Conservation (phyloP, 2,329 filamentous ascomycete genomes). For the Alternaria dauci region DNA sequence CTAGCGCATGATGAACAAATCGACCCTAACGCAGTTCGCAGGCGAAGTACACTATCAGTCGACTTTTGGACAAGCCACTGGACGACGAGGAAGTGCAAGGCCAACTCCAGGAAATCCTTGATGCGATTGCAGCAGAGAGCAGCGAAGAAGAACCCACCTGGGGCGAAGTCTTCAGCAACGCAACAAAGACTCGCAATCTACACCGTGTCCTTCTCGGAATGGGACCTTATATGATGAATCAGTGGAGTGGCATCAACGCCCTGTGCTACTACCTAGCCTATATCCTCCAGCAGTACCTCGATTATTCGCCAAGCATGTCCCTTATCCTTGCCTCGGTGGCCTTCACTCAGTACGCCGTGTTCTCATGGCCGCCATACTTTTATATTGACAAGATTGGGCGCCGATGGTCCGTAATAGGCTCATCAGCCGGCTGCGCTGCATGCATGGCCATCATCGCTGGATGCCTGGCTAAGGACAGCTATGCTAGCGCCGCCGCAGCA, state of each 20-base stretch:
- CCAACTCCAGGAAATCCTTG: conserved; percentile 49
- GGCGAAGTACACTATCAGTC: conserved; percentile 34
- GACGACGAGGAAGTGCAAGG: conserved; percentile 45
- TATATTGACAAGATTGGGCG: conserved; percentile 59
- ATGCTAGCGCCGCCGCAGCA: conserved; percentile 42
- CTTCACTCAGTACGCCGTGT: conserved; percentile 55
- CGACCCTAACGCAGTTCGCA: background rate
- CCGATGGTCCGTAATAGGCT: conserved; percentile 38
- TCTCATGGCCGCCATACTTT: conserved; percentile 52
- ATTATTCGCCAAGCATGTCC: conserved; percentile 37
- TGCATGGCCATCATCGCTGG: conserved; percentile 50
- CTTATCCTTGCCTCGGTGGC: conserved; percentile 52
- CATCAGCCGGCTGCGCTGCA: conserved; percentile 42
- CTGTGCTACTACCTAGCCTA: conserved; percentile 51
- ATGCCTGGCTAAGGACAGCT: conserved; percentile 35
- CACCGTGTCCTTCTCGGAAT: conserved; percentile 50
- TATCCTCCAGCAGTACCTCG: conserved; percentile 51
- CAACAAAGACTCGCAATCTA: conserved; percentile 47
- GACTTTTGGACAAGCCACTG: conserved; percentile 43
- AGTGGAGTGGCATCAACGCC: conserved; percentile 43
- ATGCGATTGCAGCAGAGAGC: conserved; percentile 42
- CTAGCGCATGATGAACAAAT: no score
- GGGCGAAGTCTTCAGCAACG: conserved; percentile 49
- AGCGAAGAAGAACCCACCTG: conserved; percentile 45
- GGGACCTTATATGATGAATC: conserved; percentile 54